Percentiles rank a stretch among this genome's conserved stretches.
phyloP scores from a whole-genome alignment of 2,329 filamentous ascomycete species.

The Aotearoamyces nothofagi region DNA sequence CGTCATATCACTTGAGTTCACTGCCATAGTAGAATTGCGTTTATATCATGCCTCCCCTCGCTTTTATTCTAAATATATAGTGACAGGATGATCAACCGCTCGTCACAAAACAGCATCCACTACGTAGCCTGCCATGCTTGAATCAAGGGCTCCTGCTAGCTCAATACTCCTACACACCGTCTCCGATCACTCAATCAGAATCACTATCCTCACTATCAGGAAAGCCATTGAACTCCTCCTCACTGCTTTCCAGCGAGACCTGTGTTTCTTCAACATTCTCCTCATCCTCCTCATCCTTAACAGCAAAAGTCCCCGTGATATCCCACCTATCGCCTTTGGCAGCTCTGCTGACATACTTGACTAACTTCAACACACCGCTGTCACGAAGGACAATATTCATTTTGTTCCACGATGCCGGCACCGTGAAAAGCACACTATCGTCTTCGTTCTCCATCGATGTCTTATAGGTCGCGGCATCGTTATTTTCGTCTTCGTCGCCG shows the following conservation, averaged over 20 bases:
- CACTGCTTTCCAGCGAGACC: conserved; percentile 22
- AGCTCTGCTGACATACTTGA: conserved; percentile 80
- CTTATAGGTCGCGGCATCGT: conserved; percentile 81
- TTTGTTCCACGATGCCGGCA: conserved; percentile 70
- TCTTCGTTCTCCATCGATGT: conserved; percentile 53
- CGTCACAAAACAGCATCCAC: too few species aligned
- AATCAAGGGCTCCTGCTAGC: too few species aligned
- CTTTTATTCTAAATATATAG: too few species aligned
- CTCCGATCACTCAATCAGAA: conserved; percentile 15
- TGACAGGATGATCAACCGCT: too few species aligned
- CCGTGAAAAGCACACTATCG: conserved; percentile 54
- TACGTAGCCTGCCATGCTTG: too few species aligned
- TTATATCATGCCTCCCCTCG: too few species aligned
- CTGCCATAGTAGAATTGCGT: too few species aligned
- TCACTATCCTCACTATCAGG: conserved; percentile 23
- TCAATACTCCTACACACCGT: too few species aligned
- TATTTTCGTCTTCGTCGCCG: conserved; percentile 54
- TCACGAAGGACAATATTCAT: conserved; percentile 84
- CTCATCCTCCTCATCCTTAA: conserved; percentile 38
- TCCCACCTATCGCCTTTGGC: conserved; percentile 91
- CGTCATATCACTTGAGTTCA: too few species aligned
- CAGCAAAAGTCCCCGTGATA: conserved; percentile 63
- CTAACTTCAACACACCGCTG: conserved; percentile 73
- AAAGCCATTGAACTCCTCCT: conserved; percentile 42
- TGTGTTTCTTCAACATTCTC: conserved; percentile 20